A percentile compares a stretch with the other conserved stretches of the same genome.
Evolutionary conservation across 257 asterid genomes (phyloP).

Genomic region (Rehmannia glutinosa): DNA sequence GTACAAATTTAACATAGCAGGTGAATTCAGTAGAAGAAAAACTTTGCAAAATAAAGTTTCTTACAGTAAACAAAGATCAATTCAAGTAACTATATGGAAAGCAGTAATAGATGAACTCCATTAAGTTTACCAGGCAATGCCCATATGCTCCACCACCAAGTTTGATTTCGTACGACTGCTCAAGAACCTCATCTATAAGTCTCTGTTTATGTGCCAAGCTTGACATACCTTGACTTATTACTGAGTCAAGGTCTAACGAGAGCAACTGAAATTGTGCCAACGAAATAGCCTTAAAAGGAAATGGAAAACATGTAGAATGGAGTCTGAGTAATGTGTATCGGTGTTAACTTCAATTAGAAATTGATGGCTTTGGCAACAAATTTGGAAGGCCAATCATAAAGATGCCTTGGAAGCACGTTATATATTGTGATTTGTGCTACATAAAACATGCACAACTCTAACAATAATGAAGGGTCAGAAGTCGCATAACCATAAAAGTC

Average conservation of each 20-base stretch:
- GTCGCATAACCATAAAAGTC: too few relatives aligned
- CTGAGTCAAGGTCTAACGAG: constrained; percentile 54
- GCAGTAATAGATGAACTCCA: constrained; percentile 2
- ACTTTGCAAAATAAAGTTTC: background rate
- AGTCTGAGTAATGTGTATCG: constrained; percentile 2
- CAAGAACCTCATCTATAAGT: constrained; percentile 51
- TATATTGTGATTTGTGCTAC: background rate
- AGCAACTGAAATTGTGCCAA: constrained; percentile 52
- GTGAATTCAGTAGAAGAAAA: background rate
- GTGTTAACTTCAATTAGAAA: background rate
- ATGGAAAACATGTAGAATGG: constrained; percentile 12
- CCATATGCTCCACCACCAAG: constrained; percentile 79
- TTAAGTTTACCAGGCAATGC: constrained; percentile 61
- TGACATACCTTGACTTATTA: constrained; percentile 60
- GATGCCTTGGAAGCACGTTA: background rate
- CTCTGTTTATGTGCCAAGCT: constrained; percentile 66
- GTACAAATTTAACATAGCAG: background rate
- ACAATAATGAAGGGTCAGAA: too few relatives aligned
- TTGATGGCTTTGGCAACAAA: background rate
- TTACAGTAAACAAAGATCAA: background rate
- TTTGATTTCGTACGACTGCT: constrained; percentile 62
- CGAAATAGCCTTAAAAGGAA: background rate
- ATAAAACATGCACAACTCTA: background rate
- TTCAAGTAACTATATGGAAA: background rate
- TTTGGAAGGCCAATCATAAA: background rate